Evolutionary conservation across 768 basidiomycete species (phyloP), one percentile per base, ranked within the genome.

Genomic region (Leccinum subtestaceum): DNA sequence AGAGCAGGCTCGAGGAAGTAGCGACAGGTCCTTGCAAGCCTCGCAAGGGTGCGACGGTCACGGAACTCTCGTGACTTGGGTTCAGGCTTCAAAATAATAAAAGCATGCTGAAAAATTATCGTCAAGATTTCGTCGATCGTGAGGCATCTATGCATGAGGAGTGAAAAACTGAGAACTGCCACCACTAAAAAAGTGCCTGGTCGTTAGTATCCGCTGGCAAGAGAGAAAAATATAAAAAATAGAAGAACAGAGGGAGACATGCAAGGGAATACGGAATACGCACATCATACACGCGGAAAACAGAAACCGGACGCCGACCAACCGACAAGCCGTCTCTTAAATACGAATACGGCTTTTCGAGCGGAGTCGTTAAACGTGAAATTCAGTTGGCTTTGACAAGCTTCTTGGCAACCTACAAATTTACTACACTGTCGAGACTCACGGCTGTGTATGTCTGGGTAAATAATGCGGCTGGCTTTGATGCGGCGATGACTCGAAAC

Each of bases 131-230:
- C 70, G 66, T 72, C 63, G 70, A 72, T 71, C 55, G 56, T 56
- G 59, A 72, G 63, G 53, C 72, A 73, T 73, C 56, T 70, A 64
- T 72, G 70, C 70, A 73, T 72, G 64, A 65, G 67, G 31, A 61
- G 55, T 51, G 15, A 60, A 52, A n/a, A 62, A 60, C 51, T 8
- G 58, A 48, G 49, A 64, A 62, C 58, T 48, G 34, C 27, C 54
- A 57, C 57, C 57, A 66, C 69, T 70, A 38, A 17, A 5, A 52
- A 15, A 11, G 27, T 4, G 17, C 9, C 1, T 29, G 12, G 21
- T 49, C 29, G 56, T 68, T 12, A 68, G 58, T 32, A 17, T 27
- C 25, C 17, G 11, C 13, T 13, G 10, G 5, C 5, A 4, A 17
- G 38, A 40, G 17, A 40, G 38, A 40, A n/a, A 8, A 9, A 8